phyloP scores from a whole-genome alignment of 495 filamentous ascomycete species.

The Apodospora peruviana region DNA sequence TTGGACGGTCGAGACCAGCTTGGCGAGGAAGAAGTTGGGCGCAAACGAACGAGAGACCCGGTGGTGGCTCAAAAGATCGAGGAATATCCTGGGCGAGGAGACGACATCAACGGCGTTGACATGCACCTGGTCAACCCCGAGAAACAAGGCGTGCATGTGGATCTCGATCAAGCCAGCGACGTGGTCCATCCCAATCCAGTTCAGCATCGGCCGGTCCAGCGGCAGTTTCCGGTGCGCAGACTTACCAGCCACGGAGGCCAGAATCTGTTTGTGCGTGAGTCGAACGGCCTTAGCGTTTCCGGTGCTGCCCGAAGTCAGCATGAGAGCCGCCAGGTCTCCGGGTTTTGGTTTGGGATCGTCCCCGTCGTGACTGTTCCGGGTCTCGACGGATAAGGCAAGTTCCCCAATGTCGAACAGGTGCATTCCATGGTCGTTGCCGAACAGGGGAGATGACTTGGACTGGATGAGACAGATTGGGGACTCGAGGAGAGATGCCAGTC shows the following conservation, averaged over 20 bases:
- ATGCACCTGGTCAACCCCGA: constrained; percentile 41
- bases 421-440: neutral
- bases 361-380: neutral
- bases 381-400: neutral
- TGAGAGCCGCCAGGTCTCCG: constrained; percentile 25
- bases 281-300: constrained; percentile 50
- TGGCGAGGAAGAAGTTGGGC: constrained; percentile 2
- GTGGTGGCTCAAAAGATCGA: neutral
- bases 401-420: neutral
- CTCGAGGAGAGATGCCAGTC: neutral
- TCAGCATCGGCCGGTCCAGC: constrained; percentile 27
- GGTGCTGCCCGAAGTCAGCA: constrained; percentile 56
- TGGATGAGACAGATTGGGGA: constrained; percentile 5
- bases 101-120: constrained; percentile 21
- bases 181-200: constrained; percentile 50
- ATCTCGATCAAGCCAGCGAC: constrained; percentile 47
- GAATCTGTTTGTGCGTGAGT: constrained; percentile 39
- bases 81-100: neutral
- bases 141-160: constrained; percentile 41
- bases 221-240: neutral
- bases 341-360: neutral
- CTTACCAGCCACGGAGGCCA: constrained; percentile 44
- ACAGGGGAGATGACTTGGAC: neutral
- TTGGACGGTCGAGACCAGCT: neutral
- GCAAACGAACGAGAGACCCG: neutral